Conservation (phyloP, 1,284 basidiomycete genomes). For the Flammula alnicola region DNA sequence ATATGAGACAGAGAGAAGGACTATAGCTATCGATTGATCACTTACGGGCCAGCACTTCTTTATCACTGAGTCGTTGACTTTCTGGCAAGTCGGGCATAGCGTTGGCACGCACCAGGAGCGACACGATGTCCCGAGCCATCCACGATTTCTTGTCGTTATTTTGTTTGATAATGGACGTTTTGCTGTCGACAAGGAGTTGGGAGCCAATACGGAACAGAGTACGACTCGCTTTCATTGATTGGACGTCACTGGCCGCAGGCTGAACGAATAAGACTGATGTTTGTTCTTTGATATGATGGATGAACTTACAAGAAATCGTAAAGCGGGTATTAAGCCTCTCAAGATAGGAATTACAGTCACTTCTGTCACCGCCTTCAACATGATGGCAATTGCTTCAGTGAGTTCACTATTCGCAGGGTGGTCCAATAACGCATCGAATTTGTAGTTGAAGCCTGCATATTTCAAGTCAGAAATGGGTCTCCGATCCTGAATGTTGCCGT, state of each 20-base stretch:
- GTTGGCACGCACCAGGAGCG: conserved; percentile 65
- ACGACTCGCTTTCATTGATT: conserved; percentile 26
- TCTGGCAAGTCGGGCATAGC: conserved; percentile 61
- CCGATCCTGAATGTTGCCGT: not conserved
- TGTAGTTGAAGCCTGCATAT: conserved; percentile 64
- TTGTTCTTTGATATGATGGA: too few species aligned
- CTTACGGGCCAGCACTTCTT: conserved; percentile 77
- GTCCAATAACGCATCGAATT: conserved; percentile 55
- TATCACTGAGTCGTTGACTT: conserved; percentile 66
- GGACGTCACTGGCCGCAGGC: conserved; percentile 30
- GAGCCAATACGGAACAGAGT: conserved; percentile 46
- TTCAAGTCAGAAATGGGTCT: not conserved
- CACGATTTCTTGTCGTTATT: conserved; percentile 9
- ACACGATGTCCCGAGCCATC: conserved; percentile 53
- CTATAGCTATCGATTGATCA: conserved; percentile 24
- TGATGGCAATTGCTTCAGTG: conserved; percentile 45
- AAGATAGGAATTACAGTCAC: conserved; percentile 35
- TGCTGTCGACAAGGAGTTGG: conserved; percentile 48
- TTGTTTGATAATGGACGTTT: conserved; percentile 35
- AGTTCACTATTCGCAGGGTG: conserved; percentile 45
- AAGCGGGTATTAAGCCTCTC: conserved; percentile 39
- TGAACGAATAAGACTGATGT: conserved; percentile 7
- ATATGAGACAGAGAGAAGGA: not conserved
- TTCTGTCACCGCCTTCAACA: conserved; percentile 37
- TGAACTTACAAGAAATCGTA: conserved; percentile 45